Percentiles rank a stretch among this genome's conserved stretches.
phyloP scores from a whole-genome alignment of 495 filamentous ascomycete species.

The Aspergillus taichungensis region DNA sequence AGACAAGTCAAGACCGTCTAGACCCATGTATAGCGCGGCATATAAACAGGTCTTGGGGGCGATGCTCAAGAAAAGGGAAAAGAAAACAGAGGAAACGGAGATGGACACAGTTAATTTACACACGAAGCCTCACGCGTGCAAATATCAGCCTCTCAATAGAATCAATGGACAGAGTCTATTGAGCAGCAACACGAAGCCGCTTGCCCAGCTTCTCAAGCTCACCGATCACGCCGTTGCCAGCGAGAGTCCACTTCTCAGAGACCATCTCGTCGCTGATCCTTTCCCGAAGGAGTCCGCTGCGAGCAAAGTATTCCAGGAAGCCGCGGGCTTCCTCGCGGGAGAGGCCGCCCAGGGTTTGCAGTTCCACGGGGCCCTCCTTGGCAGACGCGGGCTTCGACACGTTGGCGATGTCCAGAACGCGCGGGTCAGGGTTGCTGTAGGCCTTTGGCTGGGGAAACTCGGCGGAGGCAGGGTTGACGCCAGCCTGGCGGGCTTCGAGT shows the following conservation, averaged over 20 bases:
- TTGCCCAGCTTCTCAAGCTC: constrained; percentile 66
- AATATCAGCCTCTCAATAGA: too few species aligned
- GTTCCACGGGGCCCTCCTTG: constrained; percentile 38
- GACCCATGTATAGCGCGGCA: too few species aligned
- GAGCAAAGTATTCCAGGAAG: constrained; percentile 89
- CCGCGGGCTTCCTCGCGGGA: constrained; percentile 66
- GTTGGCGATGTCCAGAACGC: constrained; percentile 47
- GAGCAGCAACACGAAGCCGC: constrained; percentile 32
- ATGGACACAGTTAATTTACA: too few species aligned
- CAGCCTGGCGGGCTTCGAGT: constrained; percentile 31
- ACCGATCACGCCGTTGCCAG: constrained; percentile 72
- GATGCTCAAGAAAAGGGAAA: too few species aligned
- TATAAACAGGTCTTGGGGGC: too few species aligned
- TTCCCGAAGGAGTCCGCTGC: constrained; percentile 67
- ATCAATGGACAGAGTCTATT: not conserved
- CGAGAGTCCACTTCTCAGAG: constrained; percentile 75
- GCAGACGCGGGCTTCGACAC: constrained; percentile 10
- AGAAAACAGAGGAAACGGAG: too few species aligned
- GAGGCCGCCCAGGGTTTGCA: constrained; percentile 55
- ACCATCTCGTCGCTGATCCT: constrained; percentile 64
- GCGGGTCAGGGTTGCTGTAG: constrained; percentile 58
- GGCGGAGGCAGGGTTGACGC: constrained; percentile 19
- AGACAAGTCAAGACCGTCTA: too few species aligned
- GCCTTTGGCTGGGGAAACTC: constrained; percentile 50
- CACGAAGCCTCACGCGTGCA: too few species aligned